Evolutionary conservation across 2,329 filamentous ascomycete species (phyloP).

Genomic region (Cladosporium sp.): DNA sequence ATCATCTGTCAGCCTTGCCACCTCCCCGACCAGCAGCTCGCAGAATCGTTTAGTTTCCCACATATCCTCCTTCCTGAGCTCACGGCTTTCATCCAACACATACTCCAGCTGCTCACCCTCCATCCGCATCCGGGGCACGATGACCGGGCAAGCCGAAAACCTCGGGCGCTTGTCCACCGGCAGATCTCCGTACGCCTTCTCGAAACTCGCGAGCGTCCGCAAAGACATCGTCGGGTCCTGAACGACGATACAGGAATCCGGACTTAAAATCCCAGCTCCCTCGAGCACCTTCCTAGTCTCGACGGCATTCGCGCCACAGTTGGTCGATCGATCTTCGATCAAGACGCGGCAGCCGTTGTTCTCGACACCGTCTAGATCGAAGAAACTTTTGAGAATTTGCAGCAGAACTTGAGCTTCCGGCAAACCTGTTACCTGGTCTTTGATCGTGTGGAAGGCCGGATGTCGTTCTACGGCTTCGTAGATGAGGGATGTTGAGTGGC

Average conservation of each 20-base stretch:
- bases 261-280: slow-evolving; percentile 18
- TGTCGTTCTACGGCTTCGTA: slow-evolving; percentile 36
- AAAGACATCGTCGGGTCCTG: slow-evolving; percentile 44
- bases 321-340: slow-evolving; percentile 41
- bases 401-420: slow-evolving; percentile 38
- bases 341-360: slow-evolving; percentile 29
- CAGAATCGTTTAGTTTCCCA: slow-evolving; percentile 38
- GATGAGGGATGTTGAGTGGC: slow-evolving; percentile 40
- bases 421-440: slow-evolving; percentile 26
- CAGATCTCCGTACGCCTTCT: slow-evolving; percentile 31
- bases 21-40: slow-evolving; percentile 39
- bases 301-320: slow-evolving; percentile 41
- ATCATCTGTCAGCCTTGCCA: slow-evolving; percentile 40
- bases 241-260: slow-evolving; percentile 31
- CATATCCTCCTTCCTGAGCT: slow-evolving; percentile 15
- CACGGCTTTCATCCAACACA: neutral
- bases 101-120: slow-evolving; percentile 8
- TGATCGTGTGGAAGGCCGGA: slow-evolving; percentile 24
- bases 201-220: slow-evolving; percentile 38
- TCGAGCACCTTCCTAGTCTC: slow-evolving; percentile 34
- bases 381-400: slow-evolving; percentile 30
- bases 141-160: slow-evolving; percentile 30
- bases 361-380: slow-evolving; percentile 22
- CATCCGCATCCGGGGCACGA: slow-evolving; percentile 23
- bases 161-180: slow-evolving; percentile 10